A percentile compares a stretch with the other conserved stretches of the same genome.
These are phyloP conservation scores for Ilyonectria mors-panacis DNA, from an alignment of 2,329 filamentous ascomycete genomes.

Conservation along the genomic window DNA sequence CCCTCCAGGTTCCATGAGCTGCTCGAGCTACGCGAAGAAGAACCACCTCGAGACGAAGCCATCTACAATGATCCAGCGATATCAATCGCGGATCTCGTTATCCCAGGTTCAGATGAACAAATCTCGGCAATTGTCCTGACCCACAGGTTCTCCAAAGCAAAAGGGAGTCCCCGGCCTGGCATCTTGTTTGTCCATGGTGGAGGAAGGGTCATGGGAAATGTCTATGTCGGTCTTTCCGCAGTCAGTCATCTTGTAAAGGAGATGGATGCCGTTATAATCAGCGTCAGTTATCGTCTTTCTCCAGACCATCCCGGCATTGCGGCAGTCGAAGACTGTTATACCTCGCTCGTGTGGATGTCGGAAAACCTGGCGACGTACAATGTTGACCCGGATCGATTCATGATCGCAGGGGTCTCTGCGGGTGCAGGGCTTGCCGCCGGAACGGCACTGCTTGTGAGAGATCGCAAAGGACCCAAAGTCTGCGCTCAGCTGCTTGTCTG, in stretches of 20 bases:
- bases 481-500: constrained; percentile 29
- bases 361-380: not conserved
- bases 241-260: constrained; percentile 21
- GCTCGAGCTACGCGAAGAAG: constrained; percentile 11
- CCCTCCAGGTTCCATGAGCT: constrained; percentile 10
- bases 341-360: constrained; percentile 15
- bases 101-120: not conserved
- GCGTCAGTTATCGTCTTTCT: constrained; percentile 20
- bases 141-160: not conserved
- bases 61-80: constrained; percentile 21
- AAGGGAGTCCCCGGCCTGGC: not conserved
- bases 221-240: constrained; percentile 12
- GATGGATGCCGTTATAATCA: constrained; percentile 24
- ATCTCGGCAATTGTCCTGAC: constrained; percentile 10
- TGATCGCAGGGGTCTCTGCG: constrained; percentile 27
- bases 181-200: constrained; percentile 30
- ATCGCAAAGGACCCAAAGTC: constrained; percentile 14
- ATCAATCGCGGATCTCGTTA: not conserved
- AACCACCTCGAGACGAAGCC: constrained; percentile 14
- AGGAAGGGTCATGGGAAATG: constrained; percentile 26
- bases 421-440: constrained; percentile 31
- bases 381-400: constrained; percentile 20
- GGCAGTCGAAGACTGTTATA: constrained; percentile 25
- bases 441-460: constrained; percentile 8
- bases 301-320: constrained; percentile 18